A percentile compares a stretch with the other conserved stretches of the same genome.
Evolutionary conservation across 2,329 filamentous ascomycete species (phyloP).

Genomic region (Dactylellina haptotyla): DNA sequence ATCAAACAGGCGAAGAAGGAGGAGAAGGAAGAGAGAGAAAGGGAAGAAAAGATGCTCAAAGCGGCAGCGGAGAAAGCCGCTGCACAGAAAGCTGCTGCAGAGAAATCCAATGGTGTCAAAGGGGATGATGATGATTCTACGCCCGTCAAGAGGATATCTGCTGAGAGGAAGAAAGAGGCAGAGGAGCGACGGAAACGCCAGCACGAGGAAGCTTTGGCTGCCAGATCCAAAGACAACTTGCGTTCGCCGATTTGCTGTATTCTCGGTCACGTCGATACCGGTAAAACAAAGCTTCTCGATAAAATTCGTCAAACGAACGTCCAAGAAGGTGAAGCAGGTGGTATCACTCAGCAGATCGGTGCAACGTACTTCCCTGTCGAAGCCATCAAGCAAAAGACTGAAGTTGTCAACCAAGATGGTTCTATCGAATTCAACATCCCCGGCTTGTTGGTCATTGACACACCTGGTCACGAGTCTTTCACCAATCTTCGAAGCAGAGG

Average conservation of each 20-base stretch:
- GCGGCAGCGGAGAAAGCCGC: conserved; percentile 55
- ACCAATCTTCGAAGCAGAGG: conserved; percentile 96
- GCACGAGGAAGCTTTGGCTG: conserved; percentile 89
- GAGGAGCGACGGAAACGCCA: conserved; percentile 88
- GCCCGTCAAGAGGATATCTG: conserved; percentile 77
- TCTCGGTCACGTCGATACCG: conserved; percentile 98
- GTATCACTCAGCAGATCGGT: conserved; percentile 99
- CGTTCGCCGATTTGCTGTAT: conserved; percentile 99
- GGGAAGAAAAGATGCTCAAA: conserved; percentile 5
- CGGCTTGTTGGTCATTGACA: conserved; percentile 95
- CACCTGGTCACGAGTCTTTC: conserved; percentile 99
- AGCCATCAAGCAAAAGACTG: conserved; percentile 89
- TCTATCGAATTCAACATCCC: conserved; percentile 97
- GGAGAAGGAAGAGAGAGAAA: conserved; percentile 56
- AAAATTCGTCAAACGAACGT: conserved; percentile 99
- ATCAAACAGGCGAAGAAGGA: conserved; percentile 58
- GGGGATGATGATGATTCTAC: conserved; percentile 74
- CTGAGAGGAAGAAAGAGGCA: conserved; percentile 84
- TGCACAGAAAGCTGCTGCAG: conserved; percentile 61
- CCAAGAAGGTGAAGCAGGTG: conserved; percentile 97
- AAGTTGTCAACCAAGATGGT: conserved; percentile 89
- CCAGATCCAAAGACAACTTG: conserved; percentile 90
- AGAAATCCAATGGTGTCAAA: conserved; percentile 60
- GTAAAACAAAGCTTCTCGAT: conserved; percentile 98
- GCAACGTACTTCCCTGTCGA: conserved; percentile 98